These are phyloP conservation scores for Phytophthora melonis DNA, from an alignment of 352 stramenopile species.

Conservation along the genomic window DNA sequence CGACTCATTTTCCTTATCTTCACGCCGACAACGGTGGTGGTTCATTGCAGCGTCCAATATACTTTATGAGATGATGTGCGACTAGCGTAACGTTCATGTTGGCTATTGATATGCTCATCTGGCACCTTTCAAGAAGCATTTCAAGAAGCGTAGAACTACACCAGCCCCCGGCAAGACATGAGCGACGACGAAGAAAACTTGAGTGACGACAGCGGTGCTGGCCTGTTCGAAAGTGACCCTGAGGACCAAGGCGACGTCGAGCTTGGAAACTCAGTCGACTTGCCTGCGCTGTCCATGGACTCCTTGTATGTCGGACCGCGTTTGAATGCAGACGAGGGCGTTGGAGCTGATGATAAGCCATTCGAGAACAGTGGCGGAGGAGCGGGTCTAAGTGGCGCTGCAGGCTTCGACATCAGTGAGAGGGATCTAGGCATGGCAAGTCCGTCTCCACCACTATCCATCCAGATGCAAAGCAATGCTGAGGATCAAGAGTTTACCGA, in stretches of 20 bases:
- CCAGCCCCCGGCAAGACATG: constrained; percentile 5
- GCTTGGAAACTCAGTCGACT: constrained; percentile 20
- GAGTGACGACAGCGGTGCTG: constrained; percentile 25
- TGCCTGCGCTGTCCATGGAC: constrained; percentile 19
- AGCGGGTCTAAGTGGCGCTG: constrained; percentile 1
- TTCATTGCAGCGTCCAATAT: too few relatives aligned
- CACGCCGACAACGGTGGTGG: too few relatives aligned
- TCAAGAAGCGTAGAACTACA: background rate
- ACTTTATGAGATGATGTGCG: too few relatives aligned
- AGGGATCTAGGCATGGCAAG: background rate
- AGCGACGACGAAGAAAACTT: constrained; percentile 16
- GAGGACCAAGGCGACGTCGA: constrained; percentile 24
- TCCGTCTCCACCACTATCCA: background rate
- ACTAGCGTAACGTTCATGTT: too few relatives aligned
- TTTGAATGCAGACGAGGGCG: background rate
- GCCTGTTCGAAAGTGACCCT: background rate
- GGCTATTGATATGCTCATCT: background rate
- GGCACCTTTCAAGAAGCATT: too few relatives aligned
- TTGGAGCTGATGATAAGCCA: background rate
- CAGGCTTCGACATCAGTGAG: background rate
- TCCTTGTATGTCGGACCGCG: constrained; percentile 5
- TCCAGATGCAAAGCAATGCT: background rate
- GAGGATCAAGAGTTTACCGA: too few relatives aligned
- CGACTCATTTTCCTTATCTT: too few relatives aligned
- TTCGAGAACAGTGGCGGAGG: background rate